Conservation (phyloP, 83 land plant species). For the Picea engelmannii region DNA sequence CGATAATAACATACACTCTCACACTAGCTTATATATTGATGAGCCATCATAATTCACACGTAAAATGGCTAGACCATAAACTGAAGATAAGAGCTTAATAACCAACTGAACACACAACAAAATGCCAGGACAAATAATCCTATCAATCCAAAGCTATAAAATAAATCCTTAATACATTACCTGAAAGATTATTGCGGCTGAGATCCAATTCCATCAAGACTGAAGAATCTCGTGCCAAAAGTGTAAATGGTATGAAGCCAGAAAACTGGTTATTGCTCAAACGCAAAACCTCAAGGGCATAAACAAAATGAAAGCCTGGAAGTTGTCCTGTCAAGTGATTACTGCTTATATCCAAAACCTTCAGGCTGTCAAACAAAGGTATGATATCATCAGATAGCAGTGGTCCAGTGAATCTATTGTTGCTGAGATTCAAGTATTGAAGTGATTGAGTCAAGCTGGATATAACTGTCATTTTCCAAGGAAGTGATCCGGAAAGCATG, state of each 20-base stretch:
- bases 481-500: slow-evolving; percentile 37
- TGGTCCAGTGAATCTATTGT: slow-evolving; percentile 61
- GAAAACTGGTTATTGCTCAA: slow-evolving; percentile 66
- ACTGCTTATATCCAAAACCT: slow-evolving; percentile 78
- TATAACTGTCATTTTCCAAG: slow-evolving; percentile 35
- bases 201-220: slow-evolving; percentile 70
- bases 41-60: background rate
- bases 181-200: slow-evolving; percentile 77
- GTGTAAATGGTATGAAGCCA: slow-evolving; percentile 69
- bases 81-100: background rate
- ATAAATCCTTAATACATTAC: slow-evolving; percentile 28
- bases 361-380: slow-evolving; percentile 48
- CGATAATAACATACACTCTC: background rate
- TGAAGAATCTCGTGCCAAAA: slow-evolving; percentile 69
- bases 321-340: slow-evolving; percentile 71
- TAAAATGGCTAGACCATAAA: background rate
- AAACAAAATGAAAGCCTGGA: slow-evolving; percentile 75
- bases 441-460: slow-evolving; percentile 49
- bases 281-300: slow-evolving; percentile 67
- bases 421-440: slow-evolving; percentile 70
- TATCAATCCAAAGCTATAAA: background rate
- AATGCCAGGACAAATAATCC: background rate
- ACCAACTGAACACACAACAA: background rate
- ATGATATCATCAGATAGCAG: slow-evolving; percentile 45
- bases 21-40: background rate